phyloP scores from a whole-genome alignment of 495 filamentous ascomycete genomes.

The Penicillium waksmanii region DNA sequence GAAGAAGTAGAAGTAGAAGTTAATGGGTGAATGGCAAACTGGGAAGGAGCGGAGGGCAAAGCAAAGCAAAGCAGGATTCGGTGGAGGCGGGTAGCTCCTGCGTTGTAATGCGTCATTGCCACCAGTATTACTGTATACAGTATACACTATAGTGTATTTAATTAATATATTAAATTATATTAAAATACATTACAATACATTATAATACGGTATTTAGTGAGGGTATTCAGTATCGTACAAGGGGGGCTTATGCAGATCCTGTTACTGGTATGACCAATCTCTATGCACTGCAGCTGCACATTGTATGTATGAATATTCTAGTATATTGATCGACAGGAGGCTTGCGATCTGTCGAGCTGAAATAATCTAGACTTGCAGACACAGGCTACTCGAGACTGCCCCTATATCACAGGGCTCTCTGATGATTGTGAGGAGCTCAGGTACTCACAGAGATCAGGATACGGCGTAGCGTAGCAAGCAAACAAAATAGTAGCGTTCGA shows the following conservation, averaged over 20 bases:
- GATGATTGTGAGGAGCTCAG: no score
- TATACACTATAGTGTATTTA: no score
- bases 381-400: no score
- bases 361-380: no score
- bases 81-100: constrained; percentile 1
- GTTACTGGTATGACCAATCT: no score
- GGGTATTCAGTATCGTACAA: not conserved
- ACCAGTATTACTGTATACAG: not conserved
- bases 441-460: no score
- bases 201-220: not conserved
- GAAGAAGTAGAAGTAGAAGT: constrained; percentile 6
- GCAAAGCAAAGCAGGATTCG: not conserved
- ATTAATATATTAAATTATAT: no score
- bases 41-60: not conserved
- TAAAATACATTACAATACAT: not conserved
- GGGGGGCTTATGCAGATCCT: not conserved
- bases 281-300: no score
- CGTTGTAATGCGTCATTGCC: not conserved
- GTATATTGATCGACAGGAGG: not conserved
- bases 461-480: no score
- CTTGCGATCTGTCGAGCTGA: no score
- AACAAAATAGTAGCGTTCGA: no score
- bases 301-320: not conserved
- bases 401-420: no score
- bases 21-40: not conserved